Percentiles rank a stretch among this genome's conserved stretches.
Evolutionary conservation across 2,329 filamentous ascomycete species (phyloP).

Genomic region (Phyllosticta capitalensis): DNA sequence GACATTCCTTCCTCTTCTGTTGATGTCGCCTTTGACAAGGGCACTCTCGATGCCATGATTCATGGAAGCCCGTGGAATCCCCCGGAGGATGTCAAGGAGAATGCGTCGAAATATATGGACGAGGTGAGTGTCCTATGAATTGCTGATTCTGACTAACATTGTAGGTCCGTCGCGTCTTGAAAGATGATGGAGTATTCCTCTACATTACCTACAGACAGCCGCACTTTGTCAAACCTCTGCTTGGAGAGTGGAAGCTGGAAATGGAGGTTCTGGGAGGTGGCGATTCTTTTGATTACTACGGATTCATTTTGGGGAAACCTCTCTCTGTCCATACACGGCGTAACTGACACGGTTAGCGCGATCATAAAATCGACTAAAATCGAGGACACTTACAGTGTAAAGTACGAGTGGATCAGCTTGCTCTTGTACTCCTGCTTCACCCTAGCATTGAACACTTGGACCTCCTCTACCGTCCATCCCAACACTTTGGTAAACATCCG

Average conservation of each 20-base stretch:
- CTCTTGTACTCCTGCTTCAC: constrained; percentile 21
- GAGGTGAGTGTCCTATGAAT: constrained; percentile 31
- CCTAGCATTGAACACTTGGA: constrained; percentile 31
- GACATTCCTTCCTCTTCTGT: constrained; percentile 33
- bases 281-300: constrained; percentile 19
- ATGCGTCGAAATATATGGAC: constrained; percentile 40
- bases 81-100: constrained; percentile 39
- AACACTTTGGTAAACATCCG: constrained; percentile 32
- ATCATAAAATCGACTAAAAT: too few species aligned
- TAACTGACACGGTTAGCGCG: too few species aligned
- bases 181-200: constrained; percentile 40
- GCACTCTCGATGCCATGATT: constrained; percentile 48
- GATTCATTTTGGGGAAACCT: constrained; percentile 15
- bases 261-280: constrained; percentile 16
- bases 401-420: constrained; percentile 22
- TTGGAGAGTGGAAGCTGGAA: constrained; percentile 19
- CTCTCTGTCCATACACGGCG: too few species aligned
- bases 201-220: constrained; percentile 34
- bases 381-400: constrained; percentile 19
- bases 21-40: constrained; percentile 50
- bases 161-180: constrained; percentile 40
- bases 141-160: background rate
- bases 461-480: constrained; percentile 35
- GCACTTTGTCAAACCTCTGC: constrained; percentile 22
- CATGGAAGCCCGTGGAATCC: constrained; percentile 46